Conservation (phyloP, 306 rosid genomes). For the Medicago lupulina region DNA sequence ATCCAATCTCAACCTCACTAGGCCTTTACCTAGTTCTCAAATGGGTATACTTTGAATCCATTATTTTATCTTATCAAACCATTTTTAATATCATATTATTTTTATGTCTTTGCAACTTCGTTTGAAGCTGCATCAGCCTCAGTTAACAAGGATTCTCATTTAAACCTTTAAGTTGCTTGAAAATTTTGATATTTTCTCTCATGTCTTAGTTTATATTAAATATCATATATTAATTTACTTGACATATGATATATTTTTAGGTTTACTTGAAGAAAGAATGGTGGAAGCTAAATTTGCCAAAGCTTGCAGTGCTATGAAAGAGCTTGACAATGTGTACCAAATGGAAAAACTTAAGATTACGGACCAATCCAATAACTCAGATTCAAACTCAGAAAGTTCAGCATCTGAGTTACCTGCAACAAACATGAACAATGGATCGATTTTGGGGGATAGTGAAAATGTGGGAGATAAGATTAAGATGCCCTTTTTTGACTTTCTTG, state of each 20-base stretch:
- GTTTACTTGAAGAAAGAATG: background rate
- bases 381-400: conserved; percentile 71
- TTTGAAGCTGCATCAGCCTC: background rate
- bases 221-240: no score
- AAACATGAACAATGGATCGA: conserved; percentile 44
- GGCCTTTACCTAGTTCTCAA: conserved; percentile 33
- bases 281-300: conserved; percentile 20
- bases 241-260: background rate
- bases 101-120: background rate
- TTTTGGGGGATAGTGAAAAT: conserved; percentile 30
- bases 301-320: conserved; percentile 25
- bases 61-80: background rate
- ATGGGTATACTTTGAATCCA: conserved; percentile 44
- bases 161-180: background rate
- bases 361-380: conserved; percentile 63
- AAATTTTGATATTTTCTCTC: no score
- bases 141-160: background rate
- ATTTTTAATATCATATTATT: no score
- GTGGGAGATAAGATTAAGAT: conserved; percentile 16
- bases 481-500: conserved; percentile 84
- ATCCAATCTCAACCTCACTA: conserved; percentile 56
- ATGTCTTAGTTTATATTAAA: background rate
- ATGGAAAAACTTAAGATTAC: conserved; percentile 34
- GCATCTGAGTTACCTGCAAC: conserved; percentile 66
- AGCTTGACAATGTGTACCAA: no score